These are phyloP conservation scores for Baffinella frigidus DNA, from an alignment of 208 protist species.

Conservation along the genomic window DNA sequence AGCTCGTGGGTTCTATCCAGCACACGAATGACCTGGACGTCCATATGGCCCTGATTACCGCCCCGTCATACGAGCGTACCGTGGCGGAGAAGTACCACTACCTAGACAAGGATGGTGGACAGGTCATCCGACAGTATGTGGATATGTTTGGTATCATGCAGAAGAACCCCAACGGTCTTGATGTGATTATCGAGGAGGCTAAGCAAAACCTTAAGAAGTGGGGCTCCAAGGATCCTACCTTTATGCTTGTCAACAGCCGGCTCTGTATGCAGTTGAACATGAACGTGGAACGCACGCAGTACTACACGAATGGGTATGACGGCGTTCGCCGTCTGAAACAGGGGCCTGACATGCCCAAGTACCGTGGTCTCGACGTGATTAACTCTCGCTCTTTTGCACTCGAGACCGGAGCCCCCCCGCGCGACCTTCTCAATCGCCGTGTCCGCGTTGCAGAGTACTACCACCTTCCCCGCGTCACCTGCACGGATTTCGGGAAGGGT, in stretches of 20 bases:
- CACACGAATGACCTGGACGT: constrained; percentile 37
- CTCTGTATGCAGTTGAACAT: constrained; percentile 2
- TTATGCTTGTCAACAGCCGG: neutral
- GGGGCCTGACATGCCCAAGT: neutral
- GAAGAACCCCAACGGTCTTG: constrained; percentile 15
- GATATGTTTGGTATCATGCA: constrained; percentile 30
- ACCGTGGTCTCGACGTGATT: neutral
- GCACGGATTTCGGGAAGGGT: too few relatives aligned
- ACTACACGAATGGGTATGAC: constrained; percentile 6
- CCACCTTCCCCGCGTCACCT: too few relatives aligned
- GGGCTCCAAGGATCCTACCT: neutral
- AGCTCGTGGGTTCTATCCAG: constrained; percentile 23
- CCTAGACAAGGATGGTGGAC: neutral
- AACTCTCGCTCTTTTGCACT: neutral
- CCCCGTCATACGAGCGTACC: neutral
- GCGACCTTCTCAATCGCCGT: neutral
- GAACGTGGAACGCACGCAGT: neutral
- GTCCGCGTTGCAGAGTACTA: constrained; percentile 17
- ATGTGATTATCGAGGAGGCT: constrained; percentile 25
- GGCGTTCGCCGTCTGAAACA: neutral
- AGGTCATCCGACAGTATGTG: neutral
- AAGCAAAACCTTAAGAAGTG: neutral
- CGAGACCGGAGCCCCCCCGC: neutral
- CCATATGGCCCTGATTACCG: constrained; percentile 1
- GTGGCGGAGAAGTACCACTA: constrained; percentile 11